Base-by-base conservation (phyloP, 2,329 filamentous ascomycete species). In the Alternaria arbusti region DNA sequence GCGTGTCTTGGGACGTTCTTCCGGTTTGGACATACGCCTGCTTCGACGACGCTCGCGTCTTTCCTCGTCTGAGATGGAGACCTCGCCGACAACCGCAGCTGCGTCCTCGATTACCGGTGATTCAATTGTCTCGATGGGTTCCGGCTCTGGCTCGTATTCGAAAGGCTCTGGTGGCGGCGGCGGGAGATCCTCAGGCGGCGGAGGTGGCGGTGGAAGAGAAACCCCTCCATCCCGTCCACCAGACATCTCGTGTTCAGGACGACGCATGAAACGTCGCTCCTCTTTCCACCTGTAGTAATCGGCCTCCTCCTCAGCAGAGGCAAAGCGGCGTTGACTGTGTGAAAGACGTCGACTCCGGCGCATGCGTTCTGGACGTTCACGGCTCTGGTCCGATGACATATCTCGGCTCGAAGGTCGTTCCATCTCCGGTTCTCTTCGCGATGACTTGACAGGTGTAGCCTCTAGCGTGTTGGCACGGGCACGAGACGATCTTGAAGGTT, bases 221-320 rank as follows among this genome's bases (percentile, higher is more conserved):
- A 74, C 46, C 4, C 73, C 74, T 2, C 71, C 71, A 45, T 75
- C 74, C 3, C 70, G 63, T 22, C 64, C 70, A 10, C 71, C 72
- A 28, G 73, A 72, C 73, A 77, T 75, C 13, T 75, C 73, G 3
- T 72, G 44, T 30, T 78, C 74, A 28, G 63, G 65, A 20, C 70
- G 66, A 52, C 71, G 70, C 30, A 67, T 67, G 8, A 70, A 70
- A 28, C 76, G 65, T 11, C 74, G 70, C 50, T 71, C 73, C 56
- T 77, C 75, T 49, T 79, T 79, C 36, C 65, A 66, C 4, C 65
- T 68, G 36, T 73, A 70, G 66, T 79, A 78, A 15, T 75, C 75
- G 11, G 70, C 72, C 58, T 79, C 77, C 26, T 79, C 76, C 51
- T 76, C 73, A 13, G 70, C 60, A 5, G 70, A 74, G 9, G 70